A percentile compares a stretch with the other conserved stretches of the same genome.
Evolutionary conservation across 495 filamentous ascomycete species (phyloP).

Genomic region (Chaetomium cochliodes): DNA sequence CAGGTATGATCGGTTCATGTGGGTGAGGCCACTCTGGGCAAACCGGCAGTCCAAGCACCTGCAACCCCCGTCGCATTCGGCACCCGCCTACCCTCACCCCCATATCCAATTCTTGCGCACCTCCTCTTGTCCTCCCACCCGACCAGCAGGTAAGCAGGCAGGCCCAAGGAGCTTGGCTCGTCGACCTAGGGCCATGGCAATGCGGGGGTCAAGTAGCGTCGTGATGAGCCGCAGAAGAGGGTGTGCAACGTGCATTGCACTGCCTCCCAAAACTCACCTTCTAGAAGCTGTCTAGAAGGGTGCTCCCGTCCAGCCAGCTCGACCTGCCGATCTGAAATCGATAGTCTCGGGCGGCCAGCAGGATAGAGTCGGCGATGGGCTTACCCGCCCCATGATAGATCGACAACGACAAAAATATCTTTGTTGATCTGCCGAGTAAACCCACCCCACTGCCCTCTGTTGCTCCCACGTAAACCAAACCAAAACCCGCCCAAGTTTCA

Average conservation of each 20-base stretch:
- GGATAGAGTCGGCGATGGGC: neutral
- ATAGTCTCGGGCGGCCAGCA: neutral
- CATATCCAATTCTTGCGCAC: neutral
- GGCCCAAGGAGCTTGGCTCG: neutral
- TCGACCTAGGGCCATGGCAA: neutral
- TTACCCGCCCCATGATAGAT: neutral
- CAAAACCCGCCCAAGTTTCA: too few relatives aligned
- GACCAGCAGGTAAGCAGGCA: neutral
- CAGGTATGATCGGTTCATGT: conserved; percentile 21
- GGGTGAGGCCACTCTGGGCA: neutral
- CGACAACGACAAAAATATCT: too few relatives aligned
- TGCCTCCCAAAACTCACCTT: conserved; percentile 10
- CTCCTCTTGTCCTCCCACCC: neutral
- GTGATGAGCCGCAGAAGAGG: neutral
- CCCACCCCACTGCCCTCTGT: too few relatives aligned
- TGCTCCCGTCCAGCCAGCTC: neutral
- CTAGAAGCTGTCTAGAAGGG: conserved; percentile 25
- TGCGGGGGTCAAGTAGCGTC: neutral
- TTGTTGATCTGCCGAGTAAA: too few relatives aligned
- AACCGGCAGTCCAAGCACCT: neutral
- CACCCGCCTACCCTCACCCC: neutral
- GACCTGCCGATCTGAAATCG: conserved; percentile 11
- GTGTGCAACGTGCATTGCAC: conserved; percentile 12
- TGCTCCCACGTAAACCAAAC: too few relatives aligned
- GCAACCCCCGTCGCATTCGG: neutral